Base-by-base conservation (phyloP, 805 yeast species). In the Barnettozyma botsteinii region DNA sequence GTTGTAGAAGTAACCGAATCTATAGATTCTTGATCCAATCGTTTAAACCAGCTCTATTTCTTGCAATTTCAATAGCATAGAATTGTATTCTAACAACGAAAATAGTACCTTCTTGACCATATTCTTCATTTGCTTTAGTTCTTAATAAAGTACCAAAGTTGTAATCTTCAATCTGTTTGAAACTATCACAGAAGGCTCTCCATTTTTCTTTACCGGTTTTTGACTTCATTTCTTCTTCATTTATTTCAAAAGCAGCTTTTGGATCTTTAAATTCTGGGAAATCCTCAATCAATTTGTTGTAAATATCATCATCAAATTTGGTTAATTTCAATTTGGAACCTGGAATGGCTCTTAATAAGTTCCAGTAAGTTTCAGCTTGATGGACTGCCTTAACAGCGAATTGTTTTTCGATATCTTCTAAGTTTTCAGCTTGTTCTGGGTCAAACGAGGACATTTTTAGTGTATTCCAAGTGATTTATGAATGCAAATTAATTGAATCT, bases 371-470 rank as follows among this genome's bases (percentile, higher is more conserved):
- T 58, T 87, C 95, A 43, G 95, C 93, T 62, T 93, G 98, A 63
- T 77, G 80, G 14, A 93, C 98, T 5, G 98, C 98, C 65, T 84
- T 86, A 44, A 93, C 98, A 31, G 98, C 98, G 58, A 93, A 93
- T 68, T 93, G 98, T 73, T 79, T 87, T 65, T 93, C 98, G 56
- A 93, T 87, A 55, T 87, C 95, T 65, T 91, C 98, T 54, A 86
- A 71, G 69, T 93, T 93, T 46, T 93, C 96, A 33, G 98, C 97
- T 43, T 72, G 74, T 56, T 93, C 96, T 15, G 98, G 89, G 55
- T 82, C 76, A 59, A 87, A 86, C 14, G 48, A 31, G 21, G 55
- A 38, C 42, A 38, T 38, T 15, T 26, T 37, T 13, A n/a, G n/a
- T n/a, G n/a, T n/a, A n/a, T n/a, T n/a, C n/a, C n/a, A n/a, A n/a